Conservation (phyloP, 345 rosid species). For the Linum usitatissimum region DNA sequence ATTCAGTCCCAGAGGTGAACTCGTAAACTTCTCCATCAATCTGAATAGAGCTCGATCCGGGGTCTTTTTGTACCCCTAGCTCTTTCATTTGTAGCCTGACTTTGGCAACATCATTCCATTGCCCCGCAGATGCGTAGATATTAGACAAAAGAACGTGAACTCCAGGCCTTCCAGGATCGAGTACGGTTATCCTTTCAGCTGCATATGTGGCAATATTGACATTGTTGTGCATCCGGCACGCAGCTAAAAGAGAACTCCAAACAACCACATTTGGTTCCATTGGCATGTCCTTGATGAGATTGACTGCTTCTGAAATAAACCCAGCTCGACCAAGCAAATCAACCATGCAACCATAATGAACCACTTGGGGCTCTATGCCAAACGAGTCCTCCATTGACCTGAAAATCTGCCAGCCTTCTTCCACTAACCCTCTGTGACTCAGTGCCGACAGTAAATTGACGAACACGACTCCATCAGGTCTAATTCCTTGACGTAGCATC, state of each 20-base stretch:
- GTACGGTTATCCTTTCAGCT: constrained; percentile 32
- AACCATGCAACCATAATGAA: constrained; percentile 69
- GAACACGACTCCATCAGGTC: constrained; percentile 42
- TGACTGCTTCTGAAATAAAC: constrained; percentile 38
- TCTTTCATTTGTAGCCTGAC: constrained; percentile 49
- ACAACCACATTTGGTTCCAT: constrained; percentile 56
- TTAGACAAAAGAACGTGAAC: constrained; percentile 45
- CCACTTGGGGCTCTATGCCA: constrained; percentile 34
- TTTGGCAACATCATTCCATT: constrained; percentile 45
- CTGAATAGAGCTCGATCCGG: constrained; percentile 42
- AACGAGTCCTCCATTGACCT: constrained; percentile 41
- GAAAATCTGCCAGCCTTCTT: constrained; percentile 44
- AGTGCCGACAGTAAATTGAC: constrained; percentile 49
- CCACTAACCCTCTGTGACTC: constrained; percentile 51
- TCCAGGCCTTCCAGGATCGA: constrained; percentile 35
- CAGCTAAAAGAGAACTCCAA: constrained; percentile 54
- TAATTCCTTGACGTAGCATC: constrained; percentile 42
- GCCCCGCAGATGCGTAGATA: constrained; percentile 48
- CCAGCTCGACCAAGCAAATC: constrained; percentile 68
- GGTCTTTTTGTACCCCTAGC: constrained; percentile 40
- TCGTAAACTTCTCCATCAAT: constrained; percentile 32
- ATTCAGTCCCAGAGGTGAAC: constrained; percentile 51
- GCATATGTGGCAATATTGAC: constrained; percentile 41
- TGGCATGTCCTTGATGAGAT: constrained; percentile 42
- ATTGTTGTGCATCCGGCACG: constrained; percentile 42